Percentiles rank a stretch among this genome's conserved stretches.
Evolutionary conservation across 2,329 filamentous ascomycete species (phyloP).

Genomic region (Colletotrichum lini): DNA sequence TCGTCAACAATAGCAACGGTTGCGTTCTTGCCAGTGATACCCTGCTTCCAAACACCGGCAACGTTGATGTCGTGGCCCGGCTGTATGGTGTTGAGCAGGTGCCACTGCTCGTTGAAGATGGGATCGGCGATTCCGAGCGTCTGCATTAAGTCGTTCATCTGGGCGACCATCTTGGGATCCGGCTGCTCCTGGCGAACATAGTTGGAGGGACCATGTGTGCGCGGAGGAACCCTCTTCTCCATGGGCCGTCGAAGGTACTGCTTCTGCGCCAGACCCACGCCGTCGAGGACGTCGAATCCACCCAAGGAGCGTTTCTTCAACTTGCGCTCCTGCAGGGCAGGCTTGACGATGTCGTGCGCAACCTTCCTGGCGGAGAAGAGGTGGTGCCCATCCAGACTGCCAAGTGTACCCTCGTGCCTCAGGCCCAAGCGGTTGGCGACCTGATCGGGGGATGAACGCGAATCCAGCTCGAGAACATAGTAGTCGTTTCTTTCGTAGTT

Average conservation of each 20-base stretch:
- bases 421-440: slow-evolving; percentile 83
- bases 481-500: slow-evolving; percentile 89
- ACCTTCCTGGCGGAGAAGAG: slow-evolving; percentile 83
- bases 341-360: slow-evolving; percentile 71
- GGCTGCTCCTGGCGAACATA: slow-evolving; percentile 42
- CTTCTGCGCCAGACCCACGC: slow-evolving; percentile 85
- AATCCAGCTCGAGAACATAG: slow-evolving; percentile 89
- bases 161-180: slow-evolving; percentile 63
- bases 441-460: slow-evolving; percentile 74
- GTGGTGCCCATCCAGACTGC: slow-evolving; percentile 84
- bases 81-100: slow-evolving; percentile 87
- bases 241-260: slow-evolving; percentile 68
- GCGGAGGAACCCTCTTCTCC: slow-evolving; percentile 65
- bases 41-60: slow-evolving; percentile 91
- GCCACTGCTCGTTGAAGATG: slow-evolving; percentile 96
- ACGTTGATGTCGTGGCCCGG: slow-evolving; percentile 95
- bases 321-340: slow-evolving; percentile 66
- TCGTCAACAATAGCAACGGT: slow-evolving; percentile 97
- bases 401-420: slow-evolving; percentile 84
- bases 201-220: slow-evolving; percentile 33
- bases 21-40: slow-evolving; percentile 89
- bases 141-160: slow-evolving; percentile 73
- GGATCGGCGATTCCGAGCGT: slow-evolving; percentile 86
- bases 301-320: slow-evolving; percentile 73
- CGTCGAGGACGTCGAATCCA: slow-evolving; percentile 75